Conservation (phyloP, 352 stramenopile genomes). For the Phytophthora pistaciae region DNA sequence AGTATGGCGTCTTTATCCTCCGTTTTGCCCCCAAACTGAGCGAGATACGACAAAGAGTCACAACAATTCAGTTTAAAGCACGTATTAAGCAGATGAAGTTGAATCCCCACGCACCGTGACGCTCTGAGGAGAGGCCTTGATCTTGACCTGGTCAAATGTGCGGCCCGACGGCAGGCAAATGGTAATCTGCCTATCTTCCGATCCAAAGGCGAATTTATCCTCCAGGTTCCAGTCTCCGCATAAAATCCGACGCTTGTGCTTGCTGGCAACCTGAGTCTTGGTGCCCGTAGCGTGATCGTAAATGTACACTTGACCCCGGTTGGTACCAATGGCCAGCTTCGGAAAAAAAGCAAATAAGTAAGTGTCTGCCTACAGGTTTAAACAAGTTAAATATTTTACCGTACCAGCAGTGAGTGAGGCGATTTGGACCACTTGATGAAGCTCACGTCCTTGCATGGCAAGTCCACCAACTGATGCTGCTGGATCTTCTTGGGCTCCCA, state of each 20-base stretch:
- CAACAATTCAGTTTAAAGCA: not conserved
- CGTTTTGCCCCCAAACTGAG: constrained; percentile 78
- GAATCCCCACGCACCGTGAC: constrained; percentile 49
- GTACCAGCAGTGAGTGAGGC: constrained; percentile 59
- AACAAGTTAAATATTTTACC: constrained; percentile 2
- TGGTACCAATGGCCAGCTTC: constrained; percentile 77
- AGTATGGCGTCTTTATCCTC: constrained; percentile 80
- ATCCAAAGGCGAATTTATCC: constrained; percentile 86
- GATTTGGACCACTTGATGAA: constrained; percentile 87
- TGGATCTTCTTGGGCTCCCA: constrained; percentile 74
- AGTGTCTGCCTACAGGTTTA: not conserved
- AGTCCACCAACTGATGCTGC: constrained; percentile 71
- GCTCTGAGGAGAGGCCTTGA: constrained; percentile 74
- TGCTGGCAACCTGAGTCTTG: constrained; percentile 68
- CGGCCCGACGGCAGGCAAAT: constrained; percentile 72
- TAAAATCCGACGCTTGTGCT: constrained; percentile 83
- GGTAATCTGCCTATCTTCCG: constrained; percentile 81
- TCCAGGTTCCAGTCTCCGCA: constrained; percentile 85
- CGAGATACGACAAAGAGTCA: not conserved
- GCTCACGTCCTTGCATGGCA: constrained; percentile 78
- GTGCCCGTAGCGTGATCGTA: constrained; percentile 71
- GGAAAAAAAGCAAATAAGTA: constrained; percentile 7
- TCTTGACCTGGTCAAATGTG: constrained; percentile 83
- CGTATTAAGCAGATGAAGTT: not conserved
- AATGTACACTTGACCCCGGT: constrained; percentile 79